Evolutionary conservation across 495 filamentous ascomycete species (phyloP), one percentile per base, ranked within the genome.

Genomic region (Rhizodiscina lignyota): DNA sequence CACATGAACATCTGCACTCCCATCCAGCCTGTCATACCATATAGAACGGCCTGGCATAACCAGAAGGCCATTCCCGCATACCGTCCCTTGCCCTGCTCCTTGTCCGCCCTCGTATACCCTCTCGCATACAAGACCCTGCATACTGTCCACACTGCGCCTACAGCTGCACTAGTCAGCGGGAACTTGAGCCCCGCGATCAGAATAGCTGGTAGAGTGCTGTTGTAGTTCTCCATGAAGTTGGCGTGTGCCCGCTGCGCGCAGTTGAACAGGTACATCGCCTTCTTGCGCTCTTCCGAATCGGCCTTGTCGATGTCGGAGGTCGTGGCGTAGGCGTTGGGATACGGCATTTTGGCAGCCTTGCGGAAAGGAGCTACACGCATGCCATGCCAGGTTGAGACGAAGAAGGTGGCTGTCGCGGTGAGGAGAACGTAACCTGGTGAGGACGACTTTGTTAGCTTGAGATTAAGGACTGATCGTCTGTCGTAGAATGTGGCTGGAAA

Each of bases 141-240:
- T 5, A 56, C 43, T 5, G 23, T 31, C 54, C 56, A 62, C 5
- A 38, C 32, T 11, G 39, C 44, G 3, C 52, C 53, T 31, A 56
- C 5, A 3, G 27, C 43, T 2, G 49, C 43, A 13, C 48, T 34
- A 5, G 39, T 21, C 13, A 34, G 16, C 17, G 59, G 59, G 32
- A 47, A 58, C 13, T 32, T 10, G n/a, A 61, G 13, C 8, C 59
- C 59, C 0, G 52, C 40, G 29, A 62, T 42, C 26, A 62, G 40
- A 43, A 60, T 30, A 4, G 49, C 44, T 15, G 43, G 38, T 0
- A 53, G 17, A 5, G 45, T 12, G 13, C 31, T 30, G 1, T 45
- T 27, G 13, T 50, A 44, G 53, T 61, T 55, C 44, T 63, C 59
- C 34, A 54, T 36, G 45, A 37, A 58, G 47, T 62, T 62, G 30